Evolutionary conservation across 768 basidiomycete genomes (phyloP), one percentile per base, ranked within the genome.

Genomic region (Tylopilus subfusipes): DNA sequence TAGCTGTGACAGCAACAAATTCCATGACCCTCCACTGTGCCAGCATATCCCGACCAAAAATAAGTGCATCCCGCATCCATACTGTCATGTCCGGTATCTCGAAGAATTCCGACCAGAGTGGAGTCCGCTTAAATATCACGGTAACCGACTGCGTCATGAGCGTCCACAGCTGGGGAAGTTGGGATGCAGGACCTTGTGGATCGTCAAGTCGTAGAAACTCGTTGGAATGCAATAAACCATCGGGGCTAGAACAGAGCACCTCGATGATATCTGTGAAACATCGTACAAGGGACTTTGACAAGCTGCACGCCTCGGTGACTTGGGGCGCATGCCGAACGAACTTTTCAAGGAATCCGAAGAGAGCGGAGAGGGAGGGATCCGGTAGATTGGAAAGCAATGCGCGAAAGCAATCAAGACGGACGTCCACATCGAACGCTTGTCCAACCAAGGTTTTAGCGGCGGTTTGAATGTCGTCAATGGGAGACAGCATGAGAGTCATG

Each of bases 51-150:
- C 88, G 75, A 10, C 88, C 94, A 63, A 97, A 93, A 58, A 98
- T 94, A 48, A 98, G 78, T 3, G 95, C 97, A 67, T 98, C 97
- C 52, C 95, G 83, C 97, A 99, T 98, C 97, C 97, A 99, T 30
- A 85, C 81, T 14, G 89, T 80, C 95, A 99, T 97, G 52, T 85
- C 84, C 25, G 85, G 81, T 61, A 82, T 84, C 50, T 89, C 86
- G 68, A 90, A 90, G 67, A 79, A 87, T 9, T 75, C 68, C 0
- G 97, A 82, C 97, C 97, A 99, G 14, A 75, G 65, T 0, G 86
- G 87, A 3, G 94, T 94, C 49, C 82, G 80, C 65, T 82, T 84
- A 75, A 97, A 98, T 58, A 99, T 93, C 48, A 88, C 77, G 0
- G 88, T 80, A 45, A 96, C 81, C 4, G 90, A 82, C 47, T 79